These are phyloP conservation scores for Exophiala mesophila DNA, from an alignment of 2,329 filamentous ascomycete species.

Conservation along the genomic window DNA sequence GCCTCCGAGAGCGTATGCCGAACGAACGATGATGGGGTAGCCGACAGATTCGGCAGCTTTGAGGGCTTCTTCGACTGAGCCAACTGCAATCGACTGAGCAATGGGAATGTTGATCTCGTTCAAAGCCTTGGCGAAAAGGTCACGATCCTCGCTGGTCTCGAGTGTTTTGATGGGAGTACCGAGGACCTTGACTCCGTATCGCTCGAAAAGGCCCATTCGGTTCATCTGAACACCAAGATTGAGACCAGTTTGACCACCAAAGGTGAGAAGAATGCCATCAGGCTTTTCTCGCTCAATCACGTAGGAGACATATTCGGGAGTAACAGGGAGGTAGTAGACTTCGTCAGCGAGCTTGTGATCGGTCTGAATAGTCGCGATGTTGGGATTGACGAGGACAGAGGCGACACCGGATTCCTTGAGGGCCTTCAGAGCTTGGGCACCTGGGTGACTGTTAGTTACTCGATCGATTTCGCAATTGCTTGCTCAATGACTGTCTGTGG, in stretches of 20 bases:
- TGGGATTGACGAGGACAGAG: conserved; percentile 93
- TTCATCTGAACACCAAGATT: conserved; percentile 98
- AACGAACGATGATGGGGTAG: conserved; percentile 96
- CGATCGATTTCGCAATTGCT: no score
- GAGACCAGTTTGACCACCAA: conserved; percentile 93
- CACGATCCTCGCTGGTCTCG: conserved; percentile 91
- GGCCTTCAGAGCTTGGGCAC: conserved; percentile 92
- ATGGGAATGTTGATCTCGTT: conserved; percentile 98
- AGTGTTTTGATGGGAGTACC: conserved; percentile 92
- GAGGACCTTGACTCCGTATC: conserved; percentile 90
- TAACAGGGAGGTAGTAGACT: conserved; percentile 97
- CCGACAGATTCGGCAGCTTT: conserved; percentile 80
- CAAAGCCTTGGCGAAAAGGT: conserved; percentile 89
- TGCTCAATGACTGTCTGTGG: no score
- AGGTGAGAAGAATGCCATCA: conserved; percentile 95
- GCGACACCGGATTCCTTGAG: conserved; percentile 89
- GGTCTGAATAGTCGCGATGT: conserved; percentile 97
- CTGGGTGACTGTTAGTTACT: no score
- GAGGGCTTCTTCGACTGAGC: conserved; percentile 85
- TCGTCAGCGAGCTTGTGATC: conserved; percentile 94
- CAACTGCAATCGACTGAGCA: conserved; percentile 89
- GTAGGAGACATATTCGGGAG: conserved; percentile 93
- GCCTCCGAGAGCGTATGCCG: conserved; percentile 92
- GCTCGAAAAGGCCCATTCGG: conserved; percentile 88
- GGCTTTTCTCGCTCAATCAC: conserved; percentile 95